phyloP scores from a whole-genome alignment of 345 rosid species.

The Arabis alpina region DNA sequence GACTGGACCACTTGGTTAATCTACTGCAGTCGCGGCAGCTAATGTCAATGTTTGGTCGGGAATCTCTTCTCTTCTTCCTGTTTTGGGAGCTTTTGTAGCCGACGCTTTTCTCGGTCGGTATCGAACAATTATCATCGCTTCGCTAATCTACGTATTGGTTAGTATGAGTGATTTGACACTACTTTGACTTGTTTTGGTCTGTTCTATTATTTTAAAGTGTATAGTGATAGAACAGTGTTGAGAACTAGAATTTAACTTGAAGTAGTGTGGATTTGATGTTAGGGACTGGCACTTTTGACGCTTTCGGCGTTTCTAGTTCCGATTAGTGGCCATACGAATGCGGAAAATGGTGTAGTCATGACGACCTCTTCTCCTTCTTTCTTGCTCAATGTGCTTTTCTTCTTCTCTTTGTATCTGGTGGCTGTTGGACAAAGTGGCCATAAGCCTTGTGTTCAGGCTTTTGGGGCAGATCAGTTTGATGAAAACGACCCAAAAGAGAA shows the following conservation, averaged over 20 bases:
- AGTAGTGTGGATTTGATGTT: not conserved
- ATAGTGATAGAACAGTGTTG: not conserved
- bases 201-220: too few species aligned
- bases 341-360: not conserved
- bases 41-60: constrained; percentile 57
- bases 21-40: constrained; percentile 50
- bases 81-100: constrained; percentile 51
- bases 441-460: constrained; percentile 88
- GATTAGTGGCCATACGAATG: not conserved
- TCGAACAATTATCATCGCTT: constrained; percentile 45
- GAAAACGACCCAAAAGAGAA: constrained; percentile 53
- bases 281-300: constrained; percentile 48
- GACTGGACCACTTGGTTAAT: constrained; percentile 53
- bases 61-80: constrained; percentile 42
- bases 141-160: constrained; percentile 47
- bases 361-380: constrained; percentile 31
- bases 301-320: constrained; percentile 60
- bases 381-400: constrained; percentile 43
- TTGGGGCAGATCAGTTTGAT: constrained; percentile 91
- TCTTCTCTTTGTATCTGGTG: constrained; percentile 59
- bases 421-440: constrained; percentile 79
- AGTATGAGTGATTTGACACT: not conserved
- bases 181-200: too few species aligned
- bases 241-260: not conserved
- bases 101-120: constrained; percentile 56